These are phyloP conservation scores for Haplosporangium gracile DNA, from an alignment of 192 early-diverging fungal genomes.

Conservation along the genomic window DNA sequence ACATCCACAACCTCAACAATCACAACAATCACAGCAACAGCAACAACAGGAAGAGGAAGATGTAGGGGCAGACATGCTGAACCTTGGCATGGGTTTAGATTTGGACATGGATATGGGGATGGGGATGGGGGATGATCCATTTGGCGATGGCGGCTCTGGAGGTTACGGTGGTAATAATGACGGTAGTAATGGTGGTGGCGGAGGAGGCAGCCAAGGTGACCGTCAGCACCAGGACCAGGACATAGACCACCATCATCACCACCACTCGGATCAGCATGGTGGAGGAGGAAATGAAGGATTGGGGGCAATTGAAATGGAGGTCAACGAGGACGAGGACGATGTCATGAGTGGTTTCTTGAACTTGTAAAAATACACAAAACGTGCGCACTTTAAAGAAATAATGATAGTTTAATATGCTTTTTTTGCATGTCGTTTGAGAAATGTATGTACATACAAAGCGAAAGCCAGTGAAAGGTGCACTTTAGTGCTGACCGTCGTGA, in stretches of 20 bases:
- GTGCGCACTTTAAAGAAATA: neutral
- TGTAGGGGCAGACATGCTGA: conserved; percentile 26
- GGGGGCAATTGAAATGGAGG: conserved; percentile 33
- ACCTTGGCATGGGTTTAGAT: conserved; percentile 35
- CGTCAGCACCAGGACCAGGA: conserved; percentile 8
- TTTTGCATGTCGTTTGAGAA: neutral
- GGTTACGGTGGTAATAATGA: conserved; percentile 10
- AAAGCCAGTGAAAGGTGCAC: neutral
- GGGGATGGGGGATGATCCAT: conserved; percentile 8
- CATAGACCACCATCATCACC: neutral
- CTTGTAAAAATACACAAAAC: conserved; percentile 24
- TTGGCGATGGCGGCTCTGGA: neutral
- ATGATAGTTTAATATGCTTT: neutral
- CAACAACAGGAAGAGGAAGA: conserved; percentile 13
- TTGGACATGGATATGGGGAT: conserved; percentile 50
- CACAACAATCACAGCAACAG: conserved; percentile 8
- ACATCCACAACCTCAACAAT: neutral
- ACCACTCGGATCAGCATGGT: neutral
- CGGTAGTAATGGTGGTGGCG: neutral
- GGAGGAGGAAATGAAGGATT: conserved; percentile 11
- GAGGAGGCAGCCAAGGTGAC: neutral
- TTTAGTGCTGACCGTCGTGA: conserved; percentile 17
- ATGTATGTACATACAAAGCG: too few species aligned
- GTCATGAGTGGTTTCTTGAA: conserved; percentile 51
- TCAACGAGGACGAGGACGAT: conserved; percentile 46